Conservation (phyloP, 2,329 filamentous ascomycete species). For the Microthyrium microscopicum region DNA sequence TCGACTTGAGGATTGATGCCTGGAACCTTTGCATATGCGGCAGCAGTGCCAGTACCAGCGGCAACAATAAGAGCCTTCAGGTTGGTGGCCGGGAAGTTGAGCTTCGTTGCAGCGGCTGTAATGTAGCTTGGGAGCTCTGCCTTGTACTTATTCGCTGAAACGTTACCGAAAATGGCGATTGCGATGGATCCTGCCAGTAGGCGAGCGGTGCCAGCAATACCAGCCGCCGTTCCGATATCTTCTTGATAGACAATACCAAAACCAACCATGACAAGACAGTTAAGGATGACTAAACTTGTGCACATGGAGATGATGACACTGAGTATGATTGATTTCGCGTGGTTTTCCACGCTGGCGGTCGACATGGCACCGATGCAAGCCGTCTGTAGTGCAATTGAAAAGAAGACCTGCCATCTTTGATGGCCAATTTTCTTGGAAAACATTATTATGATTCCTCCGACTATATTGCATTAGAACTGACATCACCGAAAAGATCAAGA, state of each 20-base stretch:
- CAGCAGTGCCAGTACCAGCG: constrained; percentile 13
- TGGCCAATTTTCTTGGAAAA: constrained; percentile 13
- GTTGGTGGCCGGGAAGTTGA: constrained; percentile 10
- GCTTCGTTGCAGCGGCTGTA: constrained; percentile 8
- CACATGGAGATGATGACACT: constrained; percentile 15
- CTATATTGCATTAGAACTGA: constrained; percentile 4
- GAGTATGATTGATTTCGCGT: constrained; percentile 19
- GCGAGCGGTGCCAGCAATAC: constrained; percentile 21
- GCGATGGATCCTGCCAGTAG: constrained; percentile 23
- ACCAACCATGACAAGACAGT: constrained; percentile 20
- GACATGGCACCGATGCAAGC: constrained; percentile 21
- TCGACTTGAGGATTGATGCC: constrained; percentile 15
- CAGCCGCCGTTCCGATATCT: constrained; percentile 22
- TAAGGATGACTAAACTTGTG: constrained; percentile 13
- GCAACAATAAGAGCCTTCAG: constrained; percentile 13
- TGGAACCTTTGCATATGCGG: constrained; percentile 15
- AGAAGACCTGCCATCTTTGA: constrained; percentile 22
- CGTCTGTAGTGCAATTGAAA: constrained; percentile 19
- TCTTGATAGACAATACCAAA: constrained; percentile 20
- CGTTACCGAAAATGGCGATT: constrained; percentile 23
- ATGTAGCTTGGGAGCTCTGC: constrained; percentile 16
- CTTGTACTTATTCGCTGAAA: constrained; percentile 9
- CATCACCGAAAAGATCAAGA: background rate
- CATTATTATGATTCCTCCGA: background rate
- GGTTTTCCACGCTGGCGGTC: constrained; percentile 17